Evolutionary conservation across 2,329 filamentous ascomycete genomes (phyloP).

Genomic region (Fusarium staphyleae): DNA sequence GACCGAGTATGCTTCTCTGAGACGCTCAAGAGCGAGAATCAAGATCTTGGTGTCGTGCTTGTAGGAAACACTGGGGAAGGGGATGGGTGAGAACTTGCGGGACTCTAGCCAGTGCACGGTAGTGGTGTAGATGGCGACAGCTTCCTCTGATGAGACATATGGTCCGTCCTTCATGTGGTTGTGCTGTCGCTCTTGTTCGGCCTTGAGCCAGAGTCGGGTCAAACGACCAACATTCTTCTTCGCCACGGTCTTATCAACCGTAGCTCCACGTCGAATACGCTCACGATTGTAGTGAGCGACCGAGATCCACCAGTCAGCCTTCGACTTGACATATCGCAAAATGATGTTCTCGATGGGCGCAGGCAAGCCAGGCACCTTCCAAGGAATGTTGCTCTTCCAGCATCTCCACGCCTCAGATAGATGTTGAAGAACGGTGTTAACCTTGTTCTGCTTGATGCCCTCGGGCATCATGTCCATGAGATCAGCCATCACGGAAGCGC

Average conservation of each 20-base stretch:
- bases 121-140: conserved; percentile 97
- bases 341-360: conserved; percentile 99
- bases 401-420: conserved; percentile 98
- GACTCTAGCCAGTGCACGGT: conserved; percentile 99
- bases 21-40: conserved; percentile 89
- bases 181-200: conserved; percentile 97
- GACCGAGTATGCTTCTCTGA: conserved; percentile 95
- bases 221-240: conserved; percentile 98
- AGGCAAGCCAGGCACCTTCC: conserved; percentile 96
- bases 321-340: conserved; percentile 96
- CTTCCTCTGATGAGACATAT: conserved; percentile 97
- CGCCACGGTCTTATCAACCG: conserved; percentile 97
- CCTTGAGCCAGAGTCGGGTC: conserved; percentile 95
- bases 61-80: conserved; percentile 98
- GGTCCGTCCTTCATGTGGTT: conserved; percentile 99
- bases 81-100: conserved; percentile 97
- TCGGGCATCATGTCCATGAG: conserved; percentile 99
- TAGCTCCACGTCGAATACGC: conserved; percentile 93
- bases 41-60: conserved; percentile 99
- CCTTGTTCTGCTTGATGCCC: conserved; percentile 99
- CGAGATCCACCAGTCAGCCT: conserved; percentile 99
- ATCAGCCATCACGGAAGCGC: conserved; percentile 98
- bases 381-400: conserved; percentile 99
- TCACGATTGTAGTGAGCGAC: conserved; percentile 99
- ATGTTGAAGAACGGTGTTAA: conserved; percentile 97